These are phyloP conservation scores for Dryadomyces quercus-mongolicae DNA, from an alignment of 2,329 filamentous ascomycete species.

Conservation along the genomic window DNA sequence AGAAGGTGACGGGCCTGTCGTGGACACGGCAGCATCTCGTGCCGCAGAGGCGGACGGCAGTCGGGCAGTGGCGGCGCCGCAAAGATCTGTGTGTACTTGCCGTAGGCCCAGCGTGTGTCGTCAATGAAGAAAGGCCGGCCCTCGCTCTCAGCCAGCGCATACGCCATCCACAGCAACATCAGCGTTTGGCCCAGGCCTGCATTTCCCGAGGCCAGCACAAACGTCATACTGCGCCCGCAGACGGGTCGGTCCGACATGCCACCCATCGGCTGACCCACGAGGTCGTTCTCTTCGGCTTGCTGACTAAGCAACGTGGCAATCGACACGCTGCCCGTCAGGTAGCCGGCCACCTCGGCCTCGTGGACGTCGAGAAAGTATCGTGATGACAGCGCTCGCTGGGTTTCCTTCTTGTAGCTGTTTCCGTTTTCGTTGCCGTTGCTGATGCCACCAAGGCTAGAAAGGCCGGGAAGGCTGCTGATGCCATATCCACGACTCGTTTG, in stretches of 20 bases:
- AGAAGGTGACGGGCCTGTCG: conserved; percentile 63
- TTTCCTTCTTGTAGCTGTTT: background rate
- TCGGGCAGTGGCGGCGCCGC: conserved; percentile 48
- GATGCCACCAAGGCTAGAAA: background rate
- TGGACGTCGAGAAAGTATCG: conserved; percentile 57
- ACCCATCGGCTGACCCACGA: conserved; percentile 34
- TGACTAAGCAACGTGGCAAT: conserved; percentile 20
- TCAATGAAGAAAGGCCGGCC: conserved; percentile 72
- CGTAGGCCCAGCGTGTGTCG: conserved; percentile 74
- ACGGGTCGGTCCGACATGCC: conserved; percentile 35
- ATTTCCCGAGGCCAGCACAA: conserved; percentile 60
- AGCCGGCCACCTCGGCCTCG: conserved; percentile 54
- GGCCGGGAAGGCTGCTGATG: background rate
- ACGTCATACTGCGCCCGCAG: conserved; percentile 64
- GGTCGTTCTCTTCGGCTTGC: conserved; percentile 17
- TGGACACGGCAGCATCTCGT: conserved; percentile 71
- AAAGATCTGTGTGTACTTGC: conserved; percentile 63
- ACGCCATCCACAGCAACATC: conserved; percentile 73
- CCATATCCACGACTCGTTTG: background rate
- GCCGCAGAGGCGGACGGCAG: conserved; percentile 60
- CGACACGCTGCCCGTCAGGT: conserved; percentile 39
- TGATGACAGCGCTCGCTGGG: conserved; percentile 8
- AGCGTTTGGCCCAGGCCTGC: conserved; percentile 67
- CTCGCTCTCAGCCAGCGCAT: conserved; percentile 65
- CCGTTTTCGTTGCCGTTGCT: background rate